A percentile compares a stretch with the other conserved stretches of the same genome.
Conservation (phyloP, 73 alveolate species). For the Tetrahymena elliotti region DNA sequence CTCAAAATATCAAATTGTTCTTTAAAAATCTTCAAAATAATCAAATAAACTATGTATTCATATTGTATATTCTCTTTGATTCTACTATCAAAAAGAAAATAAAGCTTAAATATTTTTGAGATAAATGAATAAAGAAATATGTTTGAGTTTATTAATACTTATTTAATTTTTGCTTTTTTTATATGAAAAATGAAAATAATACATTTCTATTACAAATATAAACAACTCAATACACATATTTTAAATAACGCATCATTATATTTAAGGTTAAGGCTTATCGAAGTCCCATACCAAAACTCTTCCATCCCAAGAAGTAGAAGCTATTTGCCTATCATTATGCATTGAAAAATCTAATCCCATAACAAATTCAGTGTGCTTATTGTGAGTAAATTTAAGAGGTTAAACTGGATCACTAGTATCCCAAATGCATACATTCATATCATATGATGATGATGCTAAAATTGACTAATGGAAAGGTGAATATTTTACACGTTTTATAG, state of each 20-base stretch:
- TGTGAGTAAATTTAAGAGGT: conserved; percentile 48
- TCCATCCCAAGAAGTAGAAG: conserved; percentile 94
- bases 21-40: no score
- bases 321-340: conserved; percentile 67
- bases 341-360: conserved; percentile 87
- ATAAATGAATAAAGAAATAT: no score
- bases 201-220: neutral
- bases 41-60: no score
- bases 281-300: conserved; percentile 72
- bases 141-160: no score
- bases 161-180: no score
- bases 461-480: conserved; percentile 84
- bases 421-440: conserved; percentile 89
- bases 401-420: conserved; percentile 57
- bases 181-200: no score
- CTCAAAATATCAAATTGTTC: no score
- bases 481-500: conserved; percentile 80
- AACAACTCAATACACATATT: no score
- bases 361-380: conserved; percentile 92
- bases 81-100: no score
- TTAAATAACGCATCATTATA: no score
- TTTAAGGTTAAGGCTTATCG: conserved; percentile 40
- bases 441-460: conserved; percentile 87
- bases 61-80: no score
- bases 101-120: no score